These are phyloP conservation scores for Nicotiana knightiana DNA, from an alignment of 257 asterid species.

Conservation along the genomic window DNA sequence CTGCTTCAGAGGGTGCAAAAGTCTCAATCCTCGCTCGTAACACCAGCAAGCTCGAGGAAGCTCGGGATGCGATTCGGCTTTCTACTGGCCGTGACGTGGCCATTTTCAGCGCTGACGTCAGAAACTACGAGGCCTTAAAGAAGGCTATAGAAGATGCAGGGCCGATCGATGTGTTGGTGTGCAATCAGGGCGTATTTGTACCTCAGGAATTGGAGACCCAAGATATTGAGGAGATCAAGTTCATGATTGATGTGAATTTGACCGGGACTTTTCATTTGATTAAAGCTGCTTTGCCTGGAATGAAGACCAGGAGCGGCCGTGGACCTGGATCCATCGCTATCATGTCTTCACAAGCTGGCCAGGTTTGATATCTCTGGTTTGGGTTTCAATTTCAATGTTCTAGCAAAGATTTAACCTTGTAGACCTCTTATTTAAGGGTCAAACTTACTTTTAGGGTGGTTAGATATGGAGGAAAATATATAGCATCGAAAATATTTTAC, in stretches of 20 bases:
- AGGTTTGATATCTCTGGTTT: conserved; percentile 31
- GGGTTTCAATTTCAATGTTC: not conserved
- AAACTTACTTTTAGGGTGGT: not conserved
- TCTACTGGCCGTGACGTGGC: conserved; percentile 80
- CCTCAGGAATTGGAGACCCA: conserved; percentile 71
- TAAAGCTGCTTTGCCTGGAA: conserved; percentile 84
- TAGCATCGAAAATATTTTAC: not conserved
- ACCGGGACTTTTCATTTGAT: conserved; percentile 75
- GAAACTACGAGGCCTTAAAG: conserved; percentile 62
- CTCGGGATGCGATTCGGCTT: conserved; percentile 64
- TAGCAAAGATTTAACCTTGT: not conserved
- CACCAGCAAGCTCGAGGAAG: conserved; percentile 60
- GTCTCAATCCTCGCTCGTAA: conserved; percentile 77
- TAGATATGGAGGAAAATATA: not conserved
- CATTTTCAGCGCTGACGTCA: conserved; percentile 73
- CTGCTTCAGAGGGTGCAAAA: conserved; percentile 60
- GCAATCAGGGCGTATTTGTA: conserved; percentile 79
- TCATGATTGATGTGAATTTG: conserved; percentile 86
- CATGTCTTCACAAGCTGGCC: conserved; percentile 98
- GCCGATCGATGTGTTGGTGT: conserved; percentile 73
- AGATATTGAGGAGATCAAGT: conserved; percentile 68
- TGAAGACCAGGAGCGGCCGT: conserved; percentile 56
- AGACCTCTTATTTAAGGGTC: not conserved
- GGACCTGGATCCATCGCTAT: conserved; percentile 83
- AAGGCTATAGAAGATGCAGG: conserved; percentile 65